These are phyloP conservation scores for Fragaria vesca DNA, from an alignment of 306 rosid species.

Conservation along the genomic window DNA sequence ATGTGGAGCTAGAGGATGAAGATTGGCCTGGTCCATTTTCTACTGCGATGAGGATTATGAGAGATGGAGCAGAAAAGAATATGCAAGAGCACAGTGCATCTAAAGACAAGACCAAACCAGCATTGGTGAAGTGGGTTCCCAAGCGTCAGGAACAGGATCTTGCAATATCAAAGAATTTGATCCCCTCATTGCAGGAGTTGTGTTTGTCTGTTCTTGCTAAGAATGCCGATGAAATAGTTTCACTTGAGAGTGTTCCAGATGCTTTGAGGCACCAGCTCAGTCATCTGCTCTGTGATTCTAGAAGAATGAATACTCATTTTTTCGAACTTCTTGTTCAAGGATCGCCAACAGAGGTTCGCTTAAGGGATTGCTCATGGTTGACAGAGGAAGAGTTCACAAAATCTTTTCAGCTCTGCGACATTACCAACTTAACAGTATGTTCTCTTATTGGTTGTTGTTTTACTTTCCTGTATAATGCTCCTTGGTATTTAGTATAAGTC, in stretches of 20 bases:
- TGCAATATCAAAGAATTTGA: slow-evolving; percentile 6
- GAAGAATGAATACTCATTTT: slow-evolving; percentile 45
- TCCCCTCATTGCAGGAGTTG: slow-evolving; percentile 63
- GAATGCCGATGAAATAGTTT: slow-evolving; percentile 61
- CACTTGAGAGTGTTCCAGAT: slow-evolving; percentile 65
- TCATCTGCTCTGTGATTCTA: slow-evolving; percentile 64
- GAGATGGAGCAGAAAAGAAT: slow-evolving; percentile 37
- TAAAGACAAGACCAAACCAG: slow-evolving; percentile 9
- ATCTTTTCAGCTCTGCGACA: slow-evolving; percentile 45
- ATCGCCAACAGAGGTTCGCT: slow-evolving; percentile 65
- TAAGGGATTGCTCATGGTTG: slow-evolving; percentile 82
- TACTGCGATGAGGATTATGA: slow-evolving; percentile 50
- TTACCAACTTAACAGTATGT: slow-evolving; percentile 52
- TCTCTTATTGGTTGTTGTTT: slow-evolving; percentile 4
- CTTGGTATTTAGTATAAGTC: slow-evolving; percentile 3
- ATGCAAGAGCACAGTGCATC: neutral
- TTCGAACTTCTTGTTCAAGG: slow-evolving; percentile 56
- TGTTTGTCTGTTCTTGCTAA: slow-evolving; percentile 46
- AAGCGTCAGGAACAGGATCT: slow-evolving; percentile 10
- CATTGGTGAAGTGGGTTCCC: slow-evolving; percentile 43
- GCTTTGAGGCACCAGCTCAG: slow-evolving; percentile 56
- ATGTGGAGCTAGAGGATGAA: slow-evolving; percentile 30
- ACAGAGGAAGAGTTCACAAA: slow-evolving; percentile 58
- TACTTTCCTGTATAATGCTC: neutral
- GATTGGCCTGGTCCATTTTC: slow-evolving; percentile 65